Evolutionary conservation across 1,139 yeast species (phyloP).

Genomic region (Fermentozyma sake): DNA sequence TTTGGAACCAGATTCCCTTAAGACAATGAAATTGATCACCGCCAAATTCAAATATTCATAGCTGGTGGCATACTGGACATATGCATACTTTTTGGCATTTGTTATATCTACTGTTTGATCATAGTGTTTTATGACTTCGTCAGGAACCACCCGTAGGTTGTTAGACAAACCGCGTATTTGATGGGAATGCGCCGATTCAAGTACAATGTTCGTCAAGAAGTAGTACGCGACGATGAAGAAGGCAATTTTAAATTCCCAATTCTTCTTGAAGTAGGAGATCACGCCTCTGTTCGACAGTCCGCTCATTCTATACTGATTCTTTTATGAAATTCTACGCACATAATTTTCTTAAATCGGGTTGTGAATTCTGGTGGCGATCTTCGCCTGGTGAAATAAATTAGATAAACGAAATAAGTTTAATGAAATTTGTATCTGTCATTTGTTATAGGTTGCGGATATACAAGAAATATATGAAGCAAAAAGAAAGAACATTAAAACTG

Average conservation of each 20-base stretch:
- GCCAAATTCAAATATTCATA: slow-evolving; percentile 31
- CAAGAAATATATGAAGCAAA: no score
- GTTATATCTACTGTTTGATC: slow-evolving; percentile 4
- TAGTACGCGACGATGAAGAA: slow-evolving; percentile 19
- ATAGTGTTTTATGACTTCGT: slow-evolving; percentile 15
- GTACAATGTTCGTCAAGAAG: slow-evolving; percentile 11
- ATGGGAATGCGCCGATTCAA: slow-evolving; percentile 11
- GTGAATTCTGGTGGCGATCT: slow-evolving; percentile 1
- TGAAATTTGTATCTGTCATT: no score
- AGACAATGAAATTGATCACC: slow-evolving; percentile 23
- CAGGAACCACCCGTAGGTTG: slow-evolving; percentile 21
- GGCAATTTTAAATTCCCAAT: slow-evolving; percentile 27
- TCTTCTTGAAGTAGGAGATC: slow-evolving; percentile 5
- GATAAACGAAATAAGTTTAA: no score
- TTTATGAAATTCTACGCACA: no score
- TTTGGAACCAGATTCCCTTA: slow-evolving; percentile 18
- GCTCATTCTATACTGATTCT: no score
- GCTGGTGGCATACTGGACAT: slow-evolving; percentile 36
- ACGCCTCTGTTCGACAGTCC: no score
- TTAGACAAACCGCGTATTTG: slow-evolving; percentile 11
- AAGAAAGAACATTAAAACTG: no score
- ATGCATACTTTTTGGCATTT: slow-evolving; percentile 16
- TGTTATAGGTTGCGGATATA: no score
- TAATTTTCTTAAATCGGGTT: no score
- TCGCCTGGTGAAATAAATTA: no score